Conservation (phyloP, 2,329 filamentous ascomycete species). For the Onygenales sp. region DNA sequence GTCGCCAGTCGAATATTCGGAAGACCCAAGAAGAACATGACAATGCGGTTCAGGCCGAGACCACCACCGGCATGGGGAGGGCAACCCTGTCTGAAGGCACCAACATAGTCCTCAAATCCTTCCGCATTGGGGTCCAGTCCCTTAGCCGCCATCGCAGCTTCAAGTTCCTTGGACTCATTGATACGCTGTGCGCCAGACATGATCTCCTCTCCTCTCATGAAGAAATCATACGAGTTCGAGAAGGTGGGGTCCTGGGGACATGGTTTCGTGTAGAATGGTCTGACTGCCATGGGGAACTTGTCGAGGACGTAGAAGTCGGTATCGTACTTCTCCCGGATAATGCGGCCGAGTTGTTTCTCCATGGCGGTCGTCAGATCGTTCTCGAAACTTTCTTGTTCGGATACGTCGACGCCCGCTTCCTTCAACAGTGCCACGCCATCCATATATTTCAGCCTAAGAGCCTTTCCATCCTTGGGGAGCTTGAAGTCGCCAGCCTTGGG, state of each 20-base stretch:
- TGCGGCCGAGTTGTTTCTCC: slow-evolving; percentile 64
- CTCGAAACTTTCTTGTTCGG: slow-evolving; percentile 39
- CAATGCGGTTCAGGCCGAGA: slow-evolving; percentile 56
- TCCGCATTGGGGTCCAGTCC: slow-evolving; percentile 50
- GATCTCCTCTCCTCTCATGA: slow-evolving; percentile 62
- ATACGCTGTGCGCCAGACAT: slow-evolving; percentile 60
- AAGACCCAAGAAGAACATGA: slow-evolving; percentile 57
- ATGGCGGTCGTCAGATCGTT: slow-evolving; percentile 40
- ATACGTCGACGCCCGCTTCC: slow-evolving; percentile 41
- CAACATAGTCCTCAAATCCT: slow-evolving; percentile 55
- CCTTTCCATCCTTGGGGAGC: slow-evolving; percentile 40
- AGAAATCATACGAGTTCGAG: slow-evolving; percentile 61
- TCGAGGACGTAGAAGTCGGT: slow-evolving; percentile 96
- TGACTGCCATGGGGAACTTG: slow-evolving; percentile 82
- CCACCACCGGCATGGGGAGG: slow-evolving; percentile 57
- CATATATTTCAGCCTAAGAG: slow-evolving; percentile 40
- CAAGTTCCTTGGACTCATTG: slow-evolving; percentile 50
- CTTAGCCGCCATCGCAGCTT: slow-evolving; percentile 49
- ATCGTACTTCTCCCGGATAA: slow-evolving; percentile 79
- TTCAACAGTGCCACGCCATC: slow-evolving; percentile 39
- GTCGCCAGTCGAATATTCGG: slow-evolving; percentile 54
- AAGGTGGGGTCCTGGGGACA: slow-evolving; percentile 57
- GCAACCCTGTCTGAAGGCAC: slow-evolving; percentile 55
- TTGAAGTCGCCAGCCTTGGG: slow-evolving; percentile 42
- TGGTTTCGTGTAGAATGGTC: slow-evolving; percentile 88